phyloP scores from a whole-genome alignment of 2,329 filamentous ascomycete species.

The Xylariaceae sp. region DNA sequence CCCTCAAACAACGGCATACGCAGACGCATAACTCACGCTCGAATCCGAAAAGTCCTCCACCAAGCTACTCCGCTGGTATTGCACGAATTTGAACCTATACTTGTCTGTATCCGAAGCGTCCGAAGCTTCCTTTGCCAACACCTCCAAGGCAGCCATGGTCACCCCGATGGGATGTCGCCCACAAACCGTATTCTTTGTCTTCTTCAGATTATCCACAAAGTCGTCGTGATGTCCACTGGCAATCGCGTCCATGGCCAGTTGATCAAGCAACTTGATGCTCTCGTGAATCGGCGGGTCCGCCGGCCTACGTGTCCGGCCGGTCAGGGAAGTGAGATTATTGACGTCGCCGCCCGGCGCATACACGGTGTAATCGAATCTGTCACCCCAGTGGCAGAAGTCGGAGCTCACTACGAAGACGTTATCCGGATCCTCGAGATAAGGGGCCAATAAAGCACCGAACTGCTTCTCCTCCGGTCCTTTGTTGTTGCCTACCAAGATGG shows the following conservation, averaged over 20 bases:
- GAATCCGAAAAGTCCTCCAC: constrained; percentile 63
- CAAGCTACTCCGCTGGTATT: constrained; percentile 81
- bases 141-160: constrained; percentile 80
- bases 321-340: constrained; percentile 37
- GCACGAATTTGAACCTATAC: constrained; percentile 67
- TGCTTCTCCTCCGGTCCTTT: constrained; percentile 57
- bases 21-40: constrained; percentile 93
- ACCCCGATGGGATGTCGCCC: constrained; percentile 93
- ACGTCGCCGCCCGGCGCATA: constrained; percentile 50
- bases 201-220: constrained; percentile 63
- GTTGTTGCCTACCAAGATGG: constrained; percentile 79
- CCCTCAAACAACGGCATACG: constrained; percentile 67
- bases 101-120: constrained; percentile 35
- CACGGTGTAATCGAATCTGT: constrained; percentile 74
- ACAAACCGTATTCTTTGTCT: constrained; percentile 87
- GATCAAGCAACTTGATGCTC: constrained; percentile 75
- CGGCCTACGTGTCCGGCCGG: constrained; percentile 31
- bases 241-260: constrained; percentile 77
- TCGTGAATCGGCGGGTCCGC: constrained; percentile 63
- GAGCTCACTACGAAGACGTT: constrained; percentile 87
- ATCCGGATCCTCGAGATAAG: constrained; percentile 67
- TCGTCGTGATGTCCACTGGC: constrained; percentile 64
- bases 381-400: constrained; percentile 96
- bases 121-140: constrained; percentile 40
- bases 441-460: constrained; percentile 65